Evolutionary conservation across 192 early-diverging fungal genomes (phyloP), one percentile per base, ranked within the genome.

Genomic region (Coemansia sp.): DNA sequence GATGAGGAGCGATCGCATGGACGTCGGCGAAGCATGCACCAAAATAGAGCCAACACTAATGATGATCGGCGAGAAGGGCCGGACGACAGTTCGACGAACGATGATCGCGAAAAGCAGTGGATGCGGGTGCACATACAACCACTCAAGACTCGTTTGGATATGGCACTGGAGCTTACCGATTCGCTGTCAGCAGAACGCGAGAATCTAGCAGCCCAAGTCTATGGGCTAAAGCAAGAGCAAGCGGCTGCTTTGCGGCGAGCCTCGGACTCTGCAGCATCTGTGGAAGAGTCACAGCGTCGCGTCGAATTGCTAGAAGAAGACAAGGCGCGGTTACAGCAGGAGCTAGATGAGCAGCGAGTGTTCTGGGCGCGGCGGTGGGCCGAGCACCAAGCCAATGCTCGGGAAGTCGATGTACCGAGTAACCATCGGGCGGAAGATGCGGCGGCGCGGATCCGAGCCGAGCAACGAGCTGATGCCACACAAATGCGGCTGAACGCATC

Each of bases 141-240:
- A 0, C 27, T 81, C 12, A 73, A 67, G 65, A 61, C 68, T 5
- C 78, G 76, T 41, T 70, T 81, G 23, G 51, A 76, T 37, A 14
- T 81, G 50, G 71, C 74, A 6, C 78, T 70, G 36, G 78, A 81
- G 27, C 78, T 68, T 48, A 64, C 64, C 1, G 78, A 81, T 36
- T 74, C 76, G 70, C 63, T 81, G 45, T 64, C 76, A 1, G 69
- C 60, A 8, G 78, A 76, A 57, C 78, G 78, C 46, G 78, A 81
- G 39, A 70, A 81, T n/a, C 45, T 70, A 38, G 64, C 57, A 5
- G 59, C 74, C 7, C 63, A 81, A 55, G 42, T 72, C 11, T 69
- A 68, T 37, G 63, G 25, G 36, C 42, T 81, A 41, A 70, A 62
- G 21, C 78, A 73, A 45, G 74, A 73, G 37, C 66, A 76, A 2